Evolutionary conservation across 2,329 filamentous ascomycete genomes (phyloP).

Genomic region (Botrytis paeoniae): DNA sequence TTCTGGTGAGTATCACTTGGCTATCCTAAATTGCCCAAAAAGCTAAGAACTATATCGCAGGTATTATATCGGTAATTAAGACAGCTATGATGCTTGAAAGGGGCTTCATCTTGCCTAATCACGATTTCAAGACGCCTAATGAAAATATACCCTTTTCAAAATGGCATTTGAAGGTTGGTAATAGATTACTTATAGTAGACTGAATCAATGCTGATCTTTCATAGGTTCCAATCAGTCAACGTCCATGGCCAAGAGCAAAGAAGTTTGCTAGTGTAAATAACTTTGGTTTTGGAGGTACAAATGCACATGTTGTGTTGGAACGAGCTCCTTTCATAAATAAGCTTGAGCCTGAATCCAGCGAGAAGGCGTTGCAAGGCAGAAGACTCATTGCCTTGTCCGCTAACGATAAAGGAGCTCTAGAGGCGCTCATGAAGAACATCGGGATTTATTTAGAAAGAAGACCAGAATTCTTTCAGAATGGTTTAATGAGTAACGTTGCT

Average conservation of each 20-base stretch:
- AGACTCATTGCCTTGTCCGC: slow-evolving; percentile 33
- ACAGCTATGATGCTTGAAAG: slow-evolving; percentile 39
- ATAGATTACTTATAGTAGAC: not conserved
- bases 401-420: slow-evolving; percentile 32
- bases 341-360: slow-evolving; percentile 27
- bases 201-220: slow-evolving; percentile 16
- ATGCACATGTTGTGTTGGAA: slow-evolving; percentile 28
- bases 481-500: slow-evolving; percentile 35
- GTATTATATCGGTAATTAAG: slow-evolving; percentile 46
- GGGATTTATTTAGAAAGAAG: slow-evolving; percentile 35
- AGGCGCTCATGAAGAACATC: slow-evolving; percentile 33
- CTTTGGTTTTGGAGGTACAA: slow-evolving; percentile 28
- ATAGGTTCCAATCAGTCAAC: slow-evolving; percentile 35
- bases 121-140: slow-evolving; percentile 39
- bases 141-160: slow-evolving; percentile 39
- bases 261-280: slow-evolving; percentile 45
- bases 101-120: slow-evolving; percentile 28
- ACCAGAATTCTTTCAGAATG: slow-evolving; percentile 35
- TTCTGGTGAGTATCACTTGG: slow-evolving; percentile 23
- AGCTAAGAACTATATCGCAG: slow-evolving; percentile 31
- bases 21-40: not conserved
- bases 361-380: slow-evolving; percentile 34
- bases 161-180: slow-evolving; percentile 40
- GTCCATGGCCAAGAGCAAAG: slow-evolving; percentile 39
- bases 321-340: slow-evolving; percentile 32